These are phyloP conservation scores for Yamadazyma takamatsuzukensis DNA, from an alignment of 805 yeast genomes.

Conservation along the genomic window DNA sequence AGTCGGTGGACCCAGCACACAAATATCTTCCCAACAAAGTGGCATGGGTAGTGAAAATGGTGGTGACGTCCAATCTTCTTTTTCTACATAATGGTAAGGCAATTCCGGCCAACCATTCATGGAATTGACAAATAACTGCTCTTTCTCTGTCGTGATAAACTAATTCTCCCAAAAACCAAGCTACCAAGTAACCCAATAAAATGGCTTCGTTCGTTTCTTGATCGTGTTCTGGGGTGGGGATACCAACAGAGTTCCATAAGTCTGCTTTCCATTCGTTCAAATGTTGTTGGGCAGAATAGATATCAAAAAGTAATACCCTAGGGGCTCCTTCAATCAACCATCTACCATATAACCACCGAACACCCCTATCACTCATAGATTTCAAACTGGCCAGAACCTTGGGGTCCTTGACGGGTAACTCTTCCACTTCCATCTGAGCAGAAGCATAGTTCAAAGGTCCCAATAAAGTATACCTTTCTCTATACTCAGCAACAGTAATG, in stretches of 20 bases:
- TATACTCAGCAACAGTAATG: conserved; percentile 89
- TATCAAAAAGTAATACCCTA: conserved; percentile 81
- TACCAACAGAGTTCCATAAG: conserved; percentile 85
- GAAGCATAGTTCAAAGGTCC: conserved; percentile 80
- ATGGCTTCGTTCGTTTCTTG: conserved; percentile 89
- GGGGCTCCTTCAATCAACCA: conserved; percentile 99
- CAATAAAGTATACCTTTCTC: conserved; percentile 76
- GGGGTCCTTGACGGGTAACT: conserved; percentile 54
- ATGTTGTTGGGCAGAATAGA: conserved; percentile 63
- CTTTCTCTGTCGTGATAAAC: conserved; percentile 78
- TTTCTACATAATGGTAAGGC: conserved; percentile 90
- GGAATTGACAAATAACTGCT: conserved; percentile 92
- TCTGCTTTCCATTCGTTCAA: conserved; percentile 94
- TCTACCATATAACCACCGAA: conserved; percentile 81
- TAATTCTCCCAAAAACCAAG: conserved; percentile 96
- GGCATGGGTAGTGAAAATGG: conserved; percentile 97
- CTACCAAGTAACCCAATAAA: conserved; percentile 85
- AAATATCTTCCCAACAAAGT: conserved; percentile 90
- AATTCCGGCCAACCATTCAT: conserved; percentile 98
- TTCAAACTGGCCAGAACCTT: conserved; percentile 60
- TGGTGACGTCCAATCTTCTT: conserved; percentile 87
- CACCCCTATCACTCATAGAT: conserved; percentile 79
- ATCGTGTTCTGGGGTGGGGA: conserved; percentile 90
- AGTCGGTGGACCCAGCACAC: conserved; percentile 96
- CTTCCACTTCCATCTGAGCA: conserved; percentile 81